Conservation (phyloP, 2,329 filamentous ascomycete genomes). For the Aspergillaceae sp. region DNA sequence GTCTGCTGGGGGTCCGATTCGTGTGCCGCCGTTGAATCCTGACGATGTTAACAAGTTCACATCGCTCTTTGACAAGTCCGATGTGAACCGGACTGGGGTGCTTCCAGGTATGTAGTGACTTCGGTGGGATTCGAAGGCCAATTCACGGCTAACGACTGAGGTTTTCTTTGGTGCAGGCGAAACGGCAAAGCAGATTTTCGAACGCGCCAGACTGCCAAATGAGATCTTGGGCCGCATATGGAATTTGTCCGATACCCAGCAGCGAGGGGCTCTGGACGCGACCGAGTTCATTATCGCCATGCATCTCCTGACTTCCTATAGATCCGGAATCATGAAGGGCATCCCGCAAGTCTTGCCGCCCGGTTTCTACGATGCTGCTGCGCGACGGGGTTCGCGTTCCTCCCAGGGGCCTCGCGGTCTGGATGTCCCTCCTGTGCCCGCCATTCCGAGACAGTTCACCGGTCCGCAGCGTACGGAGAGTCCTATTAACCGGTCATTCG, state of each 20-base stretch:
- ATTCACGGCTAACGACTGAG: too few relatives aligned
- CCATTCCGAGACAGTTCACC: slow-evolving; percentile 74
- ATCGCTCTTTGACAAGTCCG: slow-evolving; percentile 82
- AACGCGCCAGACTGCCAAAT: slow-evolving; percentile 81
- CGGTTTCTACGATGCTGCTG: slow-evolving; percentile 82
- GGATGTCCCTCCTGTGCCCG: slow-evolving; percentile 50
- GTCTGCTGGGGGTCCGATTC: slow-evolving; percentile 55
- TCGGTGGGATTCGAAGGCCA: neutral
- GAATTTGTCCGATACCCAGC: slow-evolving; percentile 89
- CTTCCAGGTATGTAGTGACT: slow-evolving; percentile 51
- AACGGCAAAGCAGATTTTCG: slow-evolving; percentile 86
- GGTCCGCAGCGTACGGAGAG: slow-evolving; percentile 52
- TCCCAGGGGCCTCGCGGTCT: slow-evolving; percentile 45
- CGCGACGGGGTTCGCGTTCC: slow-evolving; percentile 51
- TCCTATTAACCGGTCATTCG: slow-evolving; percentile 46
- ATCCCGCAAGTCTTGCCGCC: slow-evolving; percentile 74
- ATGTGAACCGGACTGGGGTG: slow-evolving; percentile 59
- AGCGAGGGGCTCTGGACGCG: slow-evolving; percentile 73
- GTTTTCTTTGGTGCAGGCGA: slow-evolving; percentile 48
- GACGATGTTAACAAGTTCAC: slow-evolving; percentile 88
- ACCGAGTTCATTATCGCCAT: slow-evolving; percentile 97
- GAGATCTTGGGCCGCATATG: slow-evolving; percentile 91
- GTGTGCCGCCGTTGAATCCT: slow-evolving; percentile 78
- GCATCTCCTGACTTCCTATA: slow-evolving; percentile 89
- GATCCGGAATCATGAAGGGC: slow-evolving; percentile 68